These are phyloP conservation scores for Mariannaea sp. DNA, from an alignment of 2,329 filamentous ascomycete genomes.

Conservation along the genomic window DNA sequence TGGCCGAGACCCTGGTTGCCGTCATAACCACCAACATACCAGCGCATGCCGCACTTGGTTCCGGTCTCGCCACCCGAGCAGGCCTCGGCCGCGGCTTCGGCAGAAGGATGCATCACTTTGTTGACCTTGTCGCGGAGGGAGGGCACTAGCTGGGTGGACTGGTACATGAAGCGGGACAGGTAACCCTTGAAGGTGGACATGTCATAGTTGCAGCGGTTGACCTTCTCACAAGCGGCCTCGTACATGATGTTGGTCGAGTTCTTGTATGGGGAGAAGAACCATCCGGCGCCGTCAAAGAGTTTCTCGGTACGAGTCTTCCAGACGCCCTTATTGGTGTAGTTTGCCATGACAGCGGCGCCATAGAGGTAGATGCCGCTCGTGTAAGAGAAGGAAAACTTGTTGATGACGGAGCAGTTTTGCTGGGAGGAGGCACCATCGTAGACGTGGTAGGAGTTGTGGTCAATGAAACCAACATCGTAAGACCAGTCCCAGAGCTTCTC, in stretches of 20 bases:
- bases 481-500: slow-evolving; percentile 70
- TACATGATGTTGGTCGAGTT: slow-evolving; percentile 65
- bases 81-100: slow-evolving; percentile 58
- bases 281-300: slow-evolving; percentile 56
- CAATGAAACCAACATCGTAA: slow-evolving; percentile 60
- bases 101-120: slow-evolving; percentile 55
- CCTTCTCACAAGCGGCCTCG: slow-evolving; percentile 68
- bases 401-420: slow-evolving; percentile 58
- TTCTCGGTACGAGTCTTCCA: slow-evolving; percentile 60
- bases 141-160: slow-evolving; percentile 61
- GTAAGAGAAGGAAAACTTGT: slow-evolving; percentile 66
- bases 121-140: slow-evolving; percentile 55
- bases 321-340: slow-evolving; percentile 56
- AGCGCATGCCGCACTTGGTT: slow-evolving; percentile 64
- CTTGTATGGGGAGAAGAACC: slow-evolving; percentile 59
- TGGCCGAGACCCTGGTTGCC: slow-evolving; percentile 61
- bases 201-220: slow-evolving; percentile 62
- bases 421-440: slow-evolving; percentile 64
- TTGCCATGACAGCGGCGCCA: slow-evolving; percentile 67
- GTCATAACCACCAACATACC: slow-evolving; percentile 64
- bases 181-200: slow-evolving; percentile 73
- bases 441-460: slow-evolving; percentile 55
- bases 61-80: slow-evolving; percentile 61
- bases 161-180: slow-evolving; percentile 67
- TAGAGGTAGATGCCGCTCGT: slow-evolving; percentile 69